Base-by-base conservation (phyloP, 1,139 yeast genomes). In the Suhomyces maxii region DNA sequence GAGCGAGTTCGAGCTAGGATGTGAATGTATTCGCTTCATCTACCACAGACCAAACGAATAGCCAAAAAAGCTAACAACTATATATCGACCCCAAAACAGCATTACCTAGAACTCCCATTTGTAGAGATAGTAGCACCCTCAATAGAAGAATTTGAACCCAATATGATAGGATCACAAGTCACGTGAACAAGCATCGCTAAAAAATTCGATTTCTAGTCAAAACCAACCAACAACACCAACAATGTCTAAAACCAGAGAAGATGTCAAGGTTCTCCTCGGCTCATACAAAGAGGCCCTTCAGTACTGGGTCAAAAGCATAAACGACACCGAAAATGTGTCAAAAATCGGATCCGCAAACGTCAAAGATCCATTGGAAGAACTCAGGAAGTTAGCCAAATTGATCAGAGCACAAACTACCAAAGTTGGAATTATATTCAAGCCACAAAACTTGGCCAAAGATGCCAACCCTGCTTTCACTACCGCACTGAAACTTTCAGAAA, bases 391-490 rank as follows among this genome's bases (percentile, higher is more conserved):
- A 11, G 64, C 81, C 32, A 72, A 77, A 47, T 68, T 89, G 38
- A 71, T 85, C n/a, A 82, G 77, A 62, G 93, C 96, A 1, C 91
- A 87, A 61, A 74, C 86, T 2, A 88, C 96, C 3, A 88, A 87
- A 62, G 72, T 86, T 3, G 96, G 95, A 6, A 81, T 89, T 36
- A 79, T 89, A 1, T 85, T 83, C 64, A 81, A 83, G 55, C 87
- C 90, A 1, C 82, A 82, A 7, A 77, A 62, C 41, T 54, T 73
- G 37, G 72, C 50, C 52, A 64, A 57, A 48, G 77, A 53, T 57
- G 67, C 40, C 5, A 71, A 66, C 12, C 81, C 89, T 0, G 84
- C 86, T 1, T 74, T 65, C 52, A 69, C 67, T 28, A 83, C 86
- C 34, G 54, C 84, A 9, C 77, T 74, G 48, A 79, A 79, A 36